phyloP scores from a whole-genome alignment of 2,329 filamentous ascomycete species.

The Hypoxylon sp. region DNA sequence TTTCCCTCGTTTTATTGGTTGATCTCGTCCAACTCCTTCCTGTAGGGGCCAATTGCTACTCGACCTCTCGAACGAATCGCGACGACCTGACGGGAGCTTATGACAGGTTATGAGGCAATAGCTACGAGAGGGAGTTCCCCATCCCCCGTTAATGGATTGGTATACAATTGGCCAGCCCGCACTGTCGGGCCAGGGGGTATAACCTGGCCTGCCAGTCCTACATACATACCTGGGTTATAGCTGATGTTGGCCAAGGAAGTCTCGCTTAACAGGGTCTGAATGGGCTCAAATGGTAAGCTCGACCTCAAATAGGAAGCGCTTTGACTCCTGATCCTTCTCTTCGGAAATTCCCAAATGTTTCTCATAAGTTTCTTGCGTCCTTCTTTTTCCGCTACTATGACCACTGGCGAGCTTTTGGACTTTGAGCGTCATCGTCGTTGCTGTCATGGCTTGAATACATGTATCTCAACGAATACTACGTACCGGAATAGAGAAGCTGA shows the following conservation, averaged over 20 bases:
- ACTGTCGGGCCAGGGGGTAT: neutral
- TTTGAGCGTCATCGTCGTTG: constrained; percentile 12
- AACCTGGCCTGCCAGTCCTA: neutral
- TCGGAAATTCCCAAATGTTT: constrained; percentile 28
- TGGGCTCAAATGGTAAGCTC: constrained; percentile 28
- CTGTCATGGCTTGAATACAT: constrained; percentile 32
- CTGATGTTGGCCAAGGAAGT: constrained; percentile 15
- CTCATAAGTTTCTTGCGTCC: constrained; percentile 25
- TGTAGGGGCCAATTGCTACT: constrained; percentile 24
- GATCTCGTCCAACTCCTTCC: constrained; percentile 15
- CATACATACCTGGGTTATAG: too few species aligned
- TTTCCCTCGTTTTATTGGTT: constrained; percentile 32
- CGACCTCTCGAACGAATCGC: constrained; percentile 11
- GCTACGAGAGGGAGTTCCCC: constrained; percentile 11
- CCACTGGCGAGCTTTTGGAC: constrained; percentile 12
- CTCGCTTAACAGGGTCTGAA: constrained; percentile 20
- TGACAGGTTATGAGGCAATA: constrained; percentile 23
- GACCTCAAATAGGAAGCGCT: constrained; percentile 31
- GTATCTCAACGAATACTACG: constrained; percentile 14
- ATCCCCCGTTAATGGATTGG: constrained; percentile 13
- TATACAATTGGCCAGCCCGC: constrained; percentile 2
- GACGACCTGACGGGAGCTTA: constrained; percentile 15
- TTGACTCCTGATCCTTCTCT: constrained; percentile 24
- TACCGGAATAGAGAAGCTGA: constrained; percentile 40
- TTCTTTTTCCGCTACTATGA: constrained; percentile 1